Conservation (phyloP, 306 rosid genomes). For the Rosa rugosa region DNA sequence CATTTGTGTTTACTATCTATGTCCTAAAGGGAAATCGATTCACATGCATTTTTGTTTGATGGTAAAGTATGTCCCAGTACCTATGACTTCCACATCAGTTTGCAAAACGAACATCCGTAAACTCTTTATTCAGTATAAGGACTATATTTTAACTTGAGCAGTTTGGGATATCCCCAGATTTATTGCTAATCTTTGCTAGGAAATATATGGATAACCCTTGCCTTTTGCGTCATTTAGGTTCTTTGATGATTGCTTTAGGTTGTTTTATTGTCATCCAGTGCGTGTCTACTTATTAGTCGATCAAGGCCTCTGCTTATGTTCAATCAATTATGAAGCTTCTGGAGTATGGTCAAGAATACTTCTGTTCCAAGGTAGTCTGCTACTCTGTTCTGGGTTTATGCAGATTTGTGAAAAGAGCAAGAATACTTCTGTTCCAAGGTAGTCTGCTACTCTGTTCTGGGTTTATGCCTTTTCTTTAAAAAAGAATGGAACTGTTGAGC, state of each 20-base stretch:
- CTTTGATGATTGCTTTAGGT: background rate
- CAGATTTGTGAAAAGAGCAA: background rate
- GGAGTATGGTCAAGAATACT: background rate
- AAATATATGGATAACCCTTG: background rate
- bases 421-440: constrained; percentile 5
- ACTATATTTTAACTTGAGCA: too few relatives aligned
- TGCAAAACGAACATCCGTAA: too few relatives aligned
- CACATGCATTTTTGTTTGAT: too few relatives aligned
- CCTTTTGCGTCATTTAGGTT: background rate
- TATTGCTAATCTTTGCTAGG: background rate
- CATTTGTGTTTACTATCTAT: too few relatives aligned
- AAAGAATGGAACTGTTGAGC: background rate
- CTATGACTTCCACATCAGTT: too few relatives aligned
- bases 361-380: background rate
- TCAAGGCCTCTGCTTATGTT: background rate
- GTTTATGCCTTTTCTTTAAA: background rate
- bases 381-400: background rate
- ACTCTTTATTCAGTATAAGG: too few relatives aligned
- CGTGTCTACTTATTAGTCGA: background rate
- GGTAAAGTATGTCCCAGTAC: too few relatives aligned
- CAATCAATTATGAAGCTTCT: background rate
- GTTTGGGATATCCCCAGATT: background rate
- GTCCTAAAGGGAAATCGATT: too few relatives aligned
- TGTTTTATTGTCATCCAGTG: background rate
- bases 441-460: background rate